Percentiles rank a stretch among this genome's conserved stretches.
Conservation (phyloP, 257 asterid species). For the Solanum chaucha region DNA sequence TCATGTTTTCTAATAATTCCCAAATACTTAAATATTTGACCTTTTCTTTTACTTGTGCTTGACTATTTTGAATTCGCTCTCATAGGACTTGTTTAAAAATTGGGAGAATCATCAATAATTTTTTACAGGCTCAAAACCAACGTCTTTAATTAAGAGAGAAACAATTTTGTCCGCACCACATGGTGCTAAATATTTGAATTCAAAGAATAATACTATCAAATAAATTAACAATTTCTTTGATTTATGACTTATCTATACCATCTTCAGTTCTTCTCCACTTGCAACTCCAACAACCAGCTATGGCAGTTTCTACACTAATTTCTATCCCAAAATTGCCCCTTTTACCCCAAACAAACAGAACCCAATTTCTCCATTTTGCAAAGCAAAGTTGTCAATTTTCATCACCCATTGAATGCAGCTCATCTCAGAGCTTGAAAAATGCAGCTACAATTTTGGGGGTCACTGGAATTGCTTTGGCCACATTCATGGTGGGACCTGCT, state of each 20-base stretch:
- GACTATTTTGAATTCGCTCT: too few species aligned
- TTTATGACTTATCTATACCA: background rate
- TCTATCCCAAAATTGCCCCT: conserved; percentile 12
- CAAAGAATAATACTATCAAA: background rate
- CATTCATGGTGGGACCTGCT: conserved; percentile 22
- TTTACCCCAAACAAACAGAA: conserved; percentile 12
- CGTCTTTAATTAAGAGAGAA: background rate
- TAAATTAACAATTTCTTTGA: background rate
- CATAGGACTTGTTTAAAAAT: background rate
- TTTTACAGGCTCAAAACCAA: too few species aligned
- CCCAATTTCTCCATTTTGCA: conserved; percentile 7
- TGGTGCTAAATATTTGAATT: background rate
- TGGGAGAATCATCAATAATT: fast-evolving
- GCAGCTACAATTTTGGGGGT: conserved; percentile 35
- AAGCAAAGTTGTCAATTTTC: background rate
- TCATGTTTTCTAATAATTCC: background rate
- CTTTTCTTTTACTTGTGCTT: too few species aligned
- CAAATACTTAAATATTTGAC: background rate
- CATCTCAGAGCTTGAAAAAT: conserved; percentile 13
- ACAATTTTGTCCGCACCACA: too few species aligned
- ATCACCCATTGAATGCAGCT: background rate
- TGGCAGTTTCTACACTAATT: conserved; percentile 7
- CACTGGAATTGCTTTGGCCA: conserved; percentile 48
- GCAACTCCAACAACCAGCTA: conserved; percentile 11
- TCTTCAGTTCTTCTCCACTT: background rate